These are phyloP conservation scores for Exidia glandulosa DNA, from an alignment of 768 basidiomycete species.

Conservation along the genomic window DNA sequence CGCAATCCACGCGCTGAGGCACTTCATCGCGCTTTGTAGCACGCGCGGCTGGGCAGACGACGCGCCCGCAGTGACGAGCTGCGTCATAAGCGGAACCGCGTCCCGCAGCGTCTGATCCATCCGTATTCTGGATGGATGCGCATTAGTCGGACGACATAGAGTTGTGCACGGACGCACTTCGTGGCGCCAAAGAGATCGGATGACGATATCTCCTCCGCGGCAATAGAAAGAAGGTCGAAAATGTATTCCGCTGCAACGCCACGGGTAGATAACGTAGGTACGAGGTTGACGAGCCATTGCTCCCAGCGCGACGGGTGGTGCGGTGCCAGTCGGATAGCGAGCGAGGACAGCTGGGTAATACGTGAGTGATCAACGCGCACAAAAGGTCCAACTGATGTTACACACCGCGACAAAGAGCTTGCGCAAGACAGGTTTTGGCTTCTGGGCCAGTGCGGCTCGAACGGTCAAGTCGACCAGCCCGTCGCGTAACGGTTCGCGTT, in stretches of 20 bases:
- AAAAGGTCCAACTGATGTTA: conserved; percentile 4
- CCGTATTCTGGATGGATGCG: conserved; percentile 34
- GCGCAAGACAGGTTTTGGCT: conserved; percentile 62
- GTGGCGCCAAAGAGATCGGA: conserved; percentile 64
- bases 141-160: not conserved
- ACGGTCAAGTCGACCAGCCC: conserved; percentile 61
- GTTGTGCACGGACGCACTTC: conserved; percentile 42
- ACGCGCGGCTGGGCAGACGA: conserved; percentile 34
- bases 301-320: conserved; percentile 54
- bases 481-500: conserved; percentile 47
- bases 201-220: conserved; percentile 67
- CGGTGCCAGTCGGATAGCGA: conserved; percentile 62
- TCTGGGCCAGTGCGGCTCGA: conserved; percentile 46
- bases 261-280: conserved; percentile 47
- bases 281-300: conserved; percentile 60
- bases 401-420: conserved; percentile 83
- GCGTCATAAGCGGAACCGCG: conserved; percentile 59
- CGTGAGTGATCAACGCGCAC: not conserved
- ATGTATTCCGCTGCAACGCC: conserved; percentile 50
- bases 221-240: conserved; percentile 71
- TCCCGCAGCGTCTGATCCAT: conserved; percentile 56
- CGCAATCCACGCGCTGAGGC: conserved; percentile 72
- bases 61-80: conserved; percentile 47
- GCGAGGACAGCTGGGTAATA: conserved; percentile 46
- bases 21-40: conserved; percentile 61